phyloP scores from a whole-genome alignment of 176 grass and related monocot genomes.

The Ananas comosus region DNA sequence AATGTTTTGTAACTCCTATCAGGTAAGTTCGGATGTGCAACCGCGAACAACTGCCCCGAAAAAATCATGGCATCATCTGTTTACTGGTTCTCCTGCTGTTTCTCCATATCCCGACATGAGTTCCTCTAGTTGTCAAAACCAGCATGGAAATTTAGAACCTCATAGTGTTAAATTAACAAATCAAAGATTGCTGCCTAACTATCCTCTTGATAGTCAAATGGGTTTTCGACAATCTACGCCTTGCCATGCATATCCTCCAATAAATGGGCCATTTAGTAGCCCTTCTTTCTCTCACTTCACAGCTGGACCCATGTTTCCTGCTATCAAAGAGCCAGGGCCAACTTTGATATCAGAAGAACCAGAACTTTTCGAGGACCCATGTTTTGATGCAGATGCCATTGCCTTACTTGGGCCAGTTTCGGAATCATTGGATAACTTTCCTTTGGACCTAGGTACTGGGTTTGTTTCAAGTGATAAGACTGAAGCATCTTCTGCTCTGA shows the following conservation, averaged over 20 bases:
- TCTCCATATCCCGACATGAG: conserved; percentile 50
- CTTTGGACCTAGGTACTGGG: conserved; percentile 35
- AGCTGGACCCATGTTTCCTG: conserved; percentile 34
- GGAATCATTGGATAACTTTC: conserved; percentile 58
- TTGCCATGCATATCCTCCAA: conserved; percentile 35
- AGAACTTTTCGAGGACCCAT: conserved; percentile 82
- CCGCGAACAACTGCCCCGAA: conserved; percentile 38
- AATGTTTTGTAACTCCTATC: conserved; percentile 25
- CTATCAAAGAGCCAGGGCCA: conserved; percentile 32
- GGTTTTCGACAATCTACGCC: conserved; percentile 27
- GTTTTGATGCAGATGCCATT: conserved; percentile 66
- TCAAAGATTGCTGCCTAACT: conserved; percentile 31
- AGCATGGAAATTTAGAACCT: conserved; percentile 31
- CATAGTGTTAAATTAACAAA: conserved; percentile 32
- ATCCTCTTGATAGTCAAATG: conserved; percentile 37
- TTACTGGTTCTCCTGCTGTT: conserved; percentile 50
- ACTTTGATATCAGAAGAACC: conserved; percentile 40
- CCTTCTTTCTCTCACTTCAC: conserved; percentile 28
- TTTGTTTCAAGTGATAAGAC: conserved; percentile 34
- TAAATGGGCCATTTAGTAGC: conserved; percentile 22
- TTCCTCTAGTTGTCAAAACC: conserved; percentile 23
- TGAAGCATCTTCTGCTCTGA: conserved; percentile 36
- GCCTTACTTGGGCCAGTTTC: conserved; percentile 78
- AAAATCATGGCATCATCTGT: conserved; percentile 83
- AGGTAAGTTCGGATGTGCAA: conserved; percentile 64